Conservation (phyloP, 164 flowering plant genomes). For the Magnolia officinalis region DNA sequence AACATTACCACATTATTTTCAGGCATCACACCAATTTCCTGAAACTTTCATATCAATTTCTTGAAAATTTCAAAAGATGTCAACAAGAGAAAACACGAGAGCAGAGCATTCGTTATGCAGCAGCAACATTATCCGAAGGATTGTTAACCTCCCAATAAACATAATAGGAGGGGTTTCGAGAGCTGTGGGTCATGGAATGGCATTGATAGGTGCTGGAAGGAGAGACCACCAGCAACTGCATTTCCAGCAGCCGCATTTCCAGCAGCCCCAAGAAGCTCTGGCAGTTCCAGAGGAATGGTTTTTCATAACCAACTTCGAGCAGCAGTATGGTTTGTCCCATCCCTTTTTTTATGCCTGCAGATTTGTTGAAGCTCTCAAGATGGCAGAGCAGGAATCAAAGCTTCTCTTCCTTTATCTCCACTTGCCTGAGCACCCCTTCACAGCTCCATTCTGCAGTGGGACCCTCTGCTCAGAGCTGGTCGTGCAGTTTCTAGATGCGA, state of each 20-base stretch:
- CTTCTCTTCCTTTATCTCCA: conserved; percentile 68
- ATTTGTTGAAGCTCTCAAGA: conserved; percentile 48
- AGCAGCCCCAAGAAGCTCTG: neutral
- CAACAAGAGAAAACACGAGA: conserved; percentile 3
- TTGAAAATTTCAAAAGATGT: neutral
- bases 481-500: conserved; percentile 66
- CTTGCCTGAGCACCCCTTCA: conserved; percentile 62
- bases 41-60: too few relatives aligned
- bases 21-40: too few relatives aligned
- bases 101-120: neutral
- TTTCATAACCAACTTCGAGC: conserved; percentile 51
- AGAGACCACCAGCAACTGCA: neutral
- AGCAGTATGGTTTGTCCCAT: conserved; percentile 48
- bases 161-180: conserved; percentile 57
- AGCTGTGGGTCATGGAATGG: conserved; percentile 39
- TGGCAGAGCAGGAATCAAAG: conserved; percentile 57
- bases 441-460: conserved; percentile 49
- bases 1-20: too few relatives aligned
- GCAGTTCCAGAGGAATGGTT: conserved; percentile 43
- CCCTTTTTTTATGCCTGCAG: conserved; percentile 62
- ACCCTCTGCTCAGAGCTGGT: conserved; percentile 63
- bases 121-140: conserved; percentile 32
- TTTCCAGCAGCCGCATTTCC: neutral
- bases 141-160: conserved; percentile 55
- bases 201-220: conserved; percentile 18